Base-by-base conservation (phyloP, 352 stramenopile species). In the Pythium coloratum region DNA sequence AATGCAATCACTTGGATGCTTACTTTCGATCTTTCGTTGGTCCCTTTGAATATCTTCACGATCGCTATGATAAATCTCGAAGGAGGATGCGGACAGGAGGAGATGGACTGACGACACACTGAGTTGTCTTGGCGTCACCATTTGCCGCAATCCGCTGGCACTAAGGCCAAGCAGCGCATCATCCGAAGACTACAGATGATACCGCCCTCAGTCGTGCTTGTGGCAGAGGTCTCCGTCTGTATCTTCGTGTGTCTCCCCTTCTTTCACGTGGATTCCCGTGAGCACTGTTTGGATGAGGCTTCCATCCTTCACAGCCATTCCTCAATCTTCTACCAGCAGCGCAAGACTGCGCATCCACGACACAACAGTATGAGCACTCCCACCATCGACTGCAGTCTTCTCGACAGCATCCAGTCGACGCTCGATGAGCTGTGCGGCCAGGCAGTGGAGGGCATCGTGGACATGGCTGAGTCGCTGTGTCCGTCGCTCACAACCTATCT, bases 401-500 rank as follows among this genome's bases (percentile, higher is more conserved):
- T 59, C 20, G 50, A 59, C 0, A 12, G 28, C 16, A 18, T 59
- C 12, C 38, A 59, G 36, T 26, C 49, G 1, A 24, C 50, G 12
- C 13, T 59, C n/a, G 49, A 66, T 24, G 33, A 59, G 36, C 28
- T 66, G 6, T 42, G 36, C 7, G 60, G 60, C 33, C 50, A 60
- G 1, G 60, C 60, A 10, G 34, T 66, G 2, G 60, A 59, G 30
- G 36, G 50, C 5, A 24, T 54, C 28, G 50, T 66, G n/a, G 60
- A 66, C 24, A 3, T 66, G 16, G 60, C 60, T 14, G 60, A 66
- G 28, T 56, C 34, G 24, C 36, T 66, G 13, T 66, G 60, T 24
- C 60, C 60, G 2, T 51, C 60, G 34, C 34, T 66, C n/a, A 53
- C 12, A 7, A 49, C 51, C 24, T 66, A 55, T 24, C 34, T 66